Conservation (phyloP, 2,329 filamentous ascomycete genomes). For the Exophiala spinifera region DNA sequence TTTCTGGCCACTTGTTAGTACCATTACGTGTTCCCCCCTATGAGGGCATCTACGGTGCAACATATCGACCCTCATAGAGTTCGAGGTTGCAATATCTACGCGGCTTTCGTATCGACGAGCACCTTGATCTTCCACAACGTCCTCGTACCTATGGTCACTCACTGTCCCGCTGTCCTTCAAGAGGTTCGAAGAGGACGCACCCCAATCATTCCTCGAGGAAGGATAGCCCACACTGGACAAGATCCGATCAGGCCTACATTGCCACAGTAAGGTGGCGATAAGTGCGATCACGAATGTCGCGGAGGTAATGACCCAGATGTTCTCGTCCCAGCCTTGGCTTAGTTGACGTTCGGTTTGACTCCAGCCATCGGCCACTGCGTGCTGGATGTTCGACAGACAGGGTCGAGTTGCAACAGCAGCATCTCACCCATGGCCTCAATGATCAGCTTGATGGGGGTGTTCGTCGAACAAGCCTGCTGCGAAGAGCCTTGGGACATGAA, state of each 20-base stretch:
- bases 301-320: constrained; percentile 57
- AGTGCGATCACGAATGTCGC: constrained; percentile 52
- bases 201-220: constrained; percentile 51
- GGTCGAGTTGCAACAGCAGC: constrained; percentile 54
- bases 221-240: constrained; percentile 59
- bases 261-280: constrained; percentile 39
- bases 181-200: constrained; percentile 47
- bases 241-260: constrained; percentile 43
- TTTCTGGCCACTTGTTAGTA: too few relatives aligned
- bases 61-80: too few relatives aligned
- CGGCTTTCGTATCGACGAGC: too few relatives aligned
- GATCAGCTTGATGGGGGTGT: constrained; percentile 52
- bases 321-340: constrained; percentile 52
- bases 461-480: constrained; percentile 55
- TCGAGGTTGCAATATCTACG: too few relatives aligned
- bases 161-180: constrained; percentile 51
- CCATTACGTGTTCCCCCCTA: too few relatives aligned
- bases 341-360: constrained; percentile 50
- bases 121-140: constrained; percentile 44
- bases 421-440: constrained; percentile 53
- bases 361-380: constrained; percentile 40
- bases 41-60: too few relatives aligned
- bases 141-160: constrained; percentile 46
- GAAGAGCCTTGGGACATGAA: constrained; percentile 44
- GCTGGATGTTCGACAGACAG: constrained; percentile 27